Evolutionary conservation across 805 yeast species (phyloP), one percentile per base, ranked within the genome.

Genomic region (Ogataea ganodermae): DNA sequence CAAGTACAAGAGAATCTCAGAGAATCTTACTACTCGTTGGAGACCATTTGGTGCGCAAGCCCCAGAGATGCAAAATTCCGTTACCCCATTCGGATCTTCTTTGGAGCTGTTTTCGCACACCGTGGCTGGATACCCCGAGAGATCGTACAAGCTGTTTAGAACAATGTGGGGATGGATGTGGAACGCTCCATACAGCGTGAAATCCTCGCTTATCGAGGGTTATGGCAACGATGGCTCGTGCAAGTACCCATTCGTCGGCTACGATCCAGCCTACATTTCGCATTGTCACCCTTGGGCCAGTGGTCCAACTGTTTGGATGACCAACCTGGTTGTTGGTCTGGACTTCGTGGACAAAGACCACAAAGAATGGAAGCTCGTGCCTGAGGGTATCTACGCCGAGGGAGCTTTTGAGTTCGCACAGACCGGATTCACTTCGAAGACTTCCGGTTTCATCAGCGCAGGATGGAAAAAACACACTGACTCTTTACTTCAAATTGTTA

Each of bases 101-200:
- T 16, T 38, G 6, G 42, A 38, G 13, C 13, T 38, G 16, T 38
- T 38, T 16, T 26, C 42, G 4, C 42, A 38, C 31, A 38, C 42
- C 5, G 32, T 38, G 14, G 32, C 42, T 13, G 42, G 42, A n/a
- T 33, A 38, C 22, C 24, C 42, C 4, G 42, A 38, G 17, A 24
- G 42, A 24, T 24, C 42, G 3, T 38, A 26, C 24, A 27, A 38
- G 17, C 31, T 38, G 14, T 38, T 38, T 23, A 38, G 32, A 26
- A 38, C 32, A 7, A 38, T 38, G 42, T 38, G 42, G 42, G 42
- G 42, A 26, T 38, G 31, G 31, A 38, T 38, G 42, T 38, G 42
- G 42, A 38, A 38, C 22, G 30, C 33, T 20, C 42, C 42, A 12
- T 38, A 38, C 42, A 38, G 42, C 17, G 42, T 38, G 22, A 38